Evolutionary conservation across 2,329 filamentous ascomycete genomes (phyloP).

Genomic region (Cladophialophora yegresii): DNA sequence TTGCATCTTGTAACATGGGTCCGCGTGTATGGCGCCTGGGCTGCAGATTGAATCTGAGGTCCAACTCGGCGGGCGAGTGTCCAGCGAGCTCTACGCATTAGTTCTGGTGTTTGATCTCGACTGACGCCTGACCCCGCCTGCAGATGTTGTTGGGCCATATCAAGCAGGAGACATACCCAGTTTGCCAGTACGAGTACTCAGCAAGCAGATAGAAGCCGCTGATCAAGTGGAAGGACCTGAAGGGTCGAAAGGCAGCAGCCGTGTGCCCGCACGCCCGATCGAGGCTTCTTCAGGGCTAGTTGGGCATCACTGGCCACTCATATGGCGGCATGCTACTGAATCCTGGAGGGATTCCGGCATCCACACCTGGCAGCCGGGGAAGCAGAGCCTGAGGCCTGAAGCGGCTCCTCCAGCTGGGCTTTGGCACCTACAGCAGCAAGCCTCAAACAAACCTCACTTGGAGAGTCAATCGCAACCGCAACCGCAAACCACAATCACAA

Average conservation of each 20-base stretch:
- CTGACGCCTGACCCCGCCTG: background rate
- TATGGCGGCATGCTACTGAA: background rate
- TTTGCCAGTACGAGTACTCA: too few species aligned
- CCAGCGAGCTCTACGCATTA: background rate
- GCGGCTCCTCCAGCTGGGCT: constrained; percentile 7
- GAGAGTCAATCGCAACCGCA: constrained; percentile 9
- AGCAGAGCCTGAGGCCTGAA: constrained; percentile 4
- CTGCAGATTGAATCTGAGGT: background rate
- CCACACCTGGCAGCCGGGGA: constrained; percentile 11
- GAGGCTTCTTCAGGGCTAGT: constrained; percentile 6
- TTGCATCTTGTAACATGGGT: constrained; percentile 2
- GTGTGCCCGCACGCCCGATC: constrained; percentile 8
- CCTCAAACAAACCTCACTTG: constrained; percentile 18
- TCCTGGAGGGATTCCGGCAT: background rate
- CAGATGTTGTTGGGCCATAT: background rate
- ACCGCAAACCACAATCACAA: constrained; percentile 3
- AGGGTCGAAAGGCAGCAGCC: constrained; percentile 1
- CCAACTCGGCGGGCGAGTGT: background rate
- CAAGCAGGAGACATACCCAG: too few species aligned
- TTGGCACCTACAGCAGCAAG: constrained; percentile 4
- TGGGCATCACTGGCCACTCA: constrained; percentile 9
- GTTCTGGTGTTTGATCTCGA: background rate
- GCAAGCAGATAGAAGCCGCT: background rate
- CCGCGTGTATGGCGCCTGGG: background rate
- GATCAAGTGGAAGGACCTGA: background rate